phyloP scores from a whole-genome alignment of 441 rosid species.

The Gossypium laxum region DNA sequence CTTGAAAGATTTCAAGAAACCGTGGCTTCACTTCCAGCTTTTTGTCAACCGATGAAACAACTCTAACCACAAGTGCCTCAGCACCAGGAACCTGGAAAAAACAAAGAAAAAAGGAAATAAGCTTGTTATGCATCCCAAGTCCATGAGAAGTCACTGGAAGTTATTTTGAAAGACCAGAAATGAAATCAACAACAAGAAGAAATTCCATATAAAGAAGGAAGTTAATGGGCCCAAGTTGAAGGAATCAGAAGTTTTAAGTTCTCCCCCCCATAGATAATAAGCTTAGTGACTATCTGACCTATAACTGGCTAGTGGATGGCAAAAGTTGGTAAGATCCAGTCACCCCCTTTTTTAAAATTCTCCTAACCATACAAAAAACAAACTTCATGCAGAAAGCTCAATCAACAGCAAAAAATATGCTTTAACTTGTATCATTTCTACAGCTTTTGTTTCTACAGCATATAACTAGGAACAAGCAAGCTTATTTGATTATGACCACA shows the following conservation, averaged over 20 bases:
- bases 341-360: neutral
- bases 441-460: slow-evolving; percentile 4
- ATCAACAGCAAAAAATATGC: neutral
- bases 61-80: slow-evolving; percentile 86
- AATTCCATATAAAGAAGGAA: neutral
- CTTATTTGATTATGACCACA: neutral
- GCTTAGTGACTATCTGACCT: neutral
- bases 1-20: slow-evolving; percentile 89
- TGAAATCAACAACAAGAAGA: neutral
- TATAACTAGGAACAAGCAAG: neutral
- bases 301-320: neutral
- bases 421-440: neutral
- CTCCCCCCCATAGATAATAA: neutral
- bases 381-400: neutral
- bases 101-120: slow-evolving; percentile 7
- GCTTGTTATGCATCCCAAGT: neutral
- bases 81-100: slow-evolving; percentile 76
- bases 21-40: slow-evolving; percentile 92
- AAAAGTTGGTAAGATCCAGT: neutral
- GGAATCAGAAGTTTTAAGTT: neutral
- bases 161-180: neutral
- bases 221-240: neutral
- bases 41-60: slow-evolving; percentile 98
- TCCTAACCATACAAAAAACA: neutral
- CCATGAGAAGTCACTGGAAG: neutral